A percentile compares a stretch with the other conserved stretches of the same genome.
These are phyloP conservation scores for Myxozyma sirexii DNA, from an alignment of 805 yeast genomes.

Conservation along the genomic window DNA sequence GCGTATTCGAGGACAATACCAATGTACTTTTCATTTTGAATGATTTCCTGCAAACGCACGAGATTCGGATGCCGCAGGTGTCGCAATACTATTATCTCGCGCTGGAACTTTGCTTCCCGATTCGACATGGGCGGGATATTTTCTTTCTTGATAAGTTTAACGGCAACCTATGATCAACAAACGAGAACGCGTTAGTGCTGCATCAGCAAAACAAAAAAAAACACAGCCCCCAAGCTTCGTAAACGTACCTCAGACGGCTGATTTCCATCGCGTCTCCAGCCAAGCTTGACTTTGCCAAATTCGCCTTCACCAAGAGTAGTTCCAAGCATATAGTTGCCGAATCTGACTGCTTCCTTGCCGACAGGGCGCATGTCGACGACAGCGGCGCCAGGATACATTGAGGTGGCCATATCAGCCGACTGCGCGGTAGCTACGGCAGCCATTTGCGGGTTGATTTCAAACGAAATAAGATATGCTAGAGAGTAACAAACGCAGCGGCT, in stretches of 20 bases:
- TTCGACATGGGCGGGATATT: conserved; percentile 84
- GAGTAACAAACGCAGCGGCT: too few species aligned
- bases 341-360: conserved; percentile 46
- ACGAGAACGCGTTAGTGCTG: too few species aligned
- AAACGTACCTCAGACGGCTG: conserved; percentile 47
- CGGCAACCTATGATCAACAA: conserved; percentile 73
- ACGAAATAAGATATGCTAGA: too few species aligned
- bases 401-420: neutral
- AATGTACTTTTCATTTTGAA: conserved; percentile 90
- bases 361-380: conserved; percentile 27
- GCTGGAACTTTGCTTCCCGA: conserved; percentile 82
- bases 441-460: too few species aligned
- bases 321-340: conserved; percentile 89
- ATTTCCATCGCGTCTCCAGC: conserved; percentile 84
- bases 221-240: too few species aligned
- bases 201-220: neutral
- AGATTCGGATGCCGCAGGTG: conserved; percentile 87
- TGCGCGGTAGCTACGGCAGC: conserved; percentile 1
- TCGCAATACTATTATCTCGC: conserved; percentile 90
- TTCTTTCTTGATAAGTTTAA: conserved; percentile 86
- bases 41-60: conserved; percentile 85
- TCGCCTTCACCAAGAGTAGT: conserved; percentile 97
- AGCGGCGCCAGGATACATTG: conserved; percentile 15
- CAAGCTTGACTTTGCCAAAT: conserved; percentile 95
- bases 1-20: conserved; percentile 97